Base-by-base conservation (phyloP, 1,139 yeast genomes). In the Kurtzmaniella quercitrusa region DNA sequence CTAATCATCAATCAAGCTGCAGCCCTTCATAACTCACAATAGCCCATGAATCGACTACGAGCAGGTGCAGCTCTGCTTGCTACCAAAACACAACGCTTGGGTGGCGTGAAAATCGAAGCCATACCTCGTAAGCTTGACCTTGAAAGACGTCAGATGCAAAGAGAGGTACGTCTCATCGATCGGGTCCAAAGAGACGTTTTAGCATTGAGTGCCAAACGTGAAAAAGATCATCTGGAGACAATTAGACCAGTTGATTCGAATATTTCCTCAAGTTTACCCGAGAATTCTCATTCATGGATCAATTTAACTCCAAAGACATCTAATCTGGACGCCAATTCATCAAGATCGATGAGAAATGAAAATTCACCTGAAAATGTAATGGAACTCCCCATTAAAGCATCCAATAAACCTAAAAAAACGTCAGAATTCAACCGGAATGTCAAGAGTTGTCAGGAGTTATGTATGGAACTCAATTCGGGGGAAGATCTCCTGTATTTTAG, bases 401-500 rank as follows among this genome's bases (percentile, higher is more conserved):
- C 9, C 30, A 9, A 26, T 11, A 5, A 26, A 4, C 30, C 9
- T 26, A 9, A 9, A 9, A 11, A 12, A 26, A 6, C 30, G n/a
- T 3, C 34, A 30, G 7, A 30, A 8, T 5, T 18, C 4, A 5
- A n/a, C n/a, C n/a, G n/a, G n/a, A n/a, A n/a, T n/a, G n/a, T 40
- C 35, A 23, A 23, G 12, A 17, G 30, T 8, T 42, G 38, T 37
- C 21, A 38, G 28, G 44, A 46, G 8, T 26, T 45, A 12, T 21
- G 32, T 7, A 26, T 40, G 2, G 35, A 34, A 4, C 19, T 45
- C 12, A 43, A 39, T n/a, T 36, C 36, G 16, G 40, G 45, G 3
- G 28, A 36, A 15, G 21, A 14, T 7, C 20, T 42, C 2, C 41
- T 32, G 33, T 42, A 42, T 19, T 42, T 22, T 23, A 39, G 54